Base-by-base conservation (phyloP, 225 moss, liverwort and hornwort genomes). In the Marchantia polymorpha region DNA sequence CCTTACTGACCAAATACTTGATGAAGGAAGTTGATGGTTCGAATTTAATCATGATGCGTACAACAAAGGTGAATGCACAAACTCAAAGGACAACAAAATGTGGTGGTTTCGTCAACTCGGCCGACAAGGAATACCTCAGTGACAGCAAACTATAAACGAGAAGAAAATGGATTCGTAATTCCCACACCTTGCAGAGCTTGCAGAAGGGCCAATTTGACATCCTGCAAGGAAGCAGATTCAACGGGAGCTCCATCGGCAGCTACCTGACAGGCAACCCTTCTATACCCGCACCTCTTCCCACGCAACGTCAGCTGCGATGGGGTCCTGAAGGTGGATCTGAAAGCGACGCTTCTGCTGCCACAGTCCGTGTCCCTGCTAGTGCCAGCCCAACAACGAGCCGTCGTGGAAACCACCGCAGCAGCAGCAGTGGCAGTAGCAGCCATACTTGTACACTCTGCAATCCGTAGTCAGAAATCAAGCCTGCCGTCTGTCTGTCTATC, bases 141-240 rank as follows among this genome's bases (percentile, higher is more conserved):
- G 25, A 12, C 4, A n/a, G 14, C 4, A 70, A n/a, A 56, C 27
- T 29, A 48, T 56, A 56, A 12, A 8, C 85, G 39, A 39, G 39
- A 39, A 39, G 39, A 39, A 39, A 39, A 39, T 2, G 20, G 20
- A 27, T 82, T 22, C 63, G 17, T 39, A 22, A 4, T 66, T 52
- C 48, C 17, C 56, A 51, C 31, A 92, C 92, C 92, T 92, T 90
- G 85, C 54, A 92, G 83, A 59, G 92, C 86, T 65, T 31, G 69
- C 22, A 81, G 64, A 83, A 92, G 73, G 16, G 83, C 83, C 3
- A 79, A 59, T 73, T 92, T 92, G 82, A 90, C 75, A 49, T 92
- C 87, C 63, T 87, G 84, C 66, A 90, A 79, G 69, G 61, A 77
- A 22, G 61, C 84, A 51, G 72, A 23, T 52, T 72, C 52, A 9